Base-by-base conservation (phyloP, 2,329 filamentous ascomycete genomes). In the Parastagonospora nodorum region DNA sequence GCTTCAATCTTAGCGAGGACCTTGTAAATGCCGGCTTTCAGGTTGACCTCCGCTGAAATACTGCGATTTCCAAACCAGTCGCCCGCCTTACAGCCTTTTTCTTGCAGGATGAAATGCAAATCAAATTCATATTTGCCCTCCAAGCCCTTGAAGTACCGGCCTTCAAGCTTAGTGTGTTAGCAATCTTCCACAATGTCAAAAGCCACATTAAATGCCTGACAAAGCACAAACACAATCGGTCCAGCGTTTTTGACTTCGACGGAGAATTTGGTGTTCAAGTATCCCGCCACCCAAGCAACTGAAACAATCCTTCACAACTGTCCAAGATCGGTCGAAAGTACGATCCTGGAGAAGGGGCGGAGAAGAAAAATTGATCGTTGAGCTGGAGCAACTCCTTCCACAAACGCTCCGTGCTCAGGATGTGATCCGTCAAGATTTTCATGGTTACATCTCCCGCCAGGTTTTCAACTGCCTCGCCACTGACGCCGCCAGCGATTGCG, bases 321-420 rank as follows among this genome's bases (percentile, higher is more conserved):
- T 80, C 84, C 84, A 86, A 12, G 82, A 83, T 8, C 76, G 67
- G 8, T 82, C 79, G 57, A 86, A 86, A 0, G 16, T 86, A 78
- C 4, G 84, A 71, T 3, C 85, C 86, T 7, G 65, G 67, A 2
- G 68, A 72, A 6, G 67, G 69, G 58, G 86, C 88, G 12, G 87
- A 87, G 61, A 90, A 90, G 3, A 90, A 74, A 61, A 94, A 95
- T 47, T 90, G 85, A 43, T 90, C 76, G 68, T 95, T 94, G 50
- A 90, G 89, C 40, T 64, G 38, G 67, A 86, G 82, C 16, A 96
- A 80, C 67, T 95, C 89, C 32, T 92, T 82, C 92, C 91, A 96
- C 63, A 96, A 92, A 10, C 83, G 81, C 42, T 96, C 86, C 49
- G 88, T 87, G 66, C 93, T 87, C 7, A 92, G 78, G 24, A 92